Base-by-base conservation (phyloP, 2,329 filamentous ascomycete genomes). In the Cercospora sesami region DNA sequence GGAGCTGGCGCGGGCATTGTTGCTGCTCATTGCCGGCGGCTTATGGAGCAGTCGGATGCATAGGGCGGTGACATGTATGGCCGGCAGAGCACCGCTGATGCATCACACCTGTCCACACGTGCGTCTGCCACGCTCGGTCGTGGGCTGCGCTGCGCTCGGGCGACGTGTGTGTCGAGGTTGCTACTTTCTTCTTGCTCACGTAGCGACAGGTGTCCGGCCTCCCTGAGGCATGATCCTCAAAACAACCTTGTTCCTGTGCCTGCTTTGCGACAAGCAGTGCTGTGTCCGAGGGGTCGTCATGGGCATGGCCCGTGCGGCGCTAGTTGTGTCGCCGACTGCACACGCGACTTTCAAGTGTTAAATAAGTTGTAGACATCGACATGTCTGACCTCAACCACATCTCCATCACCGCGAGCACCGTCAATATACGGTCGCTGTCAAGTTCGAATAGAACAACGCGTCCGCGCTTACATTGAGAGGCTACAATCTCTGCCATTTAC, bases 11-110 rank as follows among this genome's bases (percentile, higher is more conserved):
- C 69, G 72, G 48, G 51, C 31, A 55, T 64, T 57, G 57, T 69
- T 75, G 71, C 70, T 65, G 70, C 68, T 72, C 73, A 75, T 76
- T 70, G 71, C 73, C 73, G 53, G 53, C 53, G 16, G 53, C 53
- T 58, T 58, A 58, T 58, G 53, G 53, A 58, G 53, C 26, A 58
- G 53, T 58, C 53, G 53, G 53, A 58, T 58, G 53, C 53, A 58
- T 58, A 30, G 30, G 45, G 45, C 45, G 45, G 30, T 30, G 23
- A 58, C 26, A 26, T 58, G 26, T 28, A 57, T 58, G 53, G 53
- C 26, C 14, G 14, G 26, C 12, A 53, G 48, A 53, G 48, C 48
- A 28, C 48, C 26, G 53, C 23, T 58, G 53, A 58, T 58, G 53
- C 53, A 58, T 58, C 53, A 26, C 53, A 30, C 26, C 53, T 58